These are phyloP conservation scores for Sisymbrium irio DNA, from an alignment of 345 rosid genomes.

Conservation along the genomic window DNA sequence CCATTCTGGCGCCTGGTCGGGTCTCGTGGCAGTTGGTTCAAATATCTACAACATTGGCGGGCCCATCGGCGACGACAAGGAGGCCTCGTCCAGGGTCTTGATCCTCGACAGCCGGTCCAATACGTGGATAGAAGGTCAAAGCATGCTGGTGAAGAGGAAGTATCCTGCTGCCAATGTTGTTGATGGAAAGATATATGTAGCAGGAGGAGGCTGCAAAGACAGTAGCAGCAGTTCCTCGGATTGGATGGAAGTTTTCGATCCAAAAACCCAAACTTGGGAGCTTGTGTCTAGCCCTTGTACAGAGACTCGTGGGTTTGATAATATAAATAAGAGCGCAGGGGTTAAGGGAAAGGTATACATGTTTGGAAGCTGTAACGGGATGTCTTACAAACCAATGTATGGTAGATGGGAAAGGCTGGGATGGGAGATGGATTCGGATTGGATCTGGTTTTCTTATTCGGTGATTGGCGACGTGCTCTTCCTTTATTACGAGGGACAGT, in stretches of 20 bases:
- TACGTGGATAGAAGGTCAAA: slow-evolving; percentile 51
- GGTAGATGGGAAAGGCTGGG: slow-evolving; percentile 51
- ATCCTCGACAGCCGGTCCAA: slow-evolving; percentile 57
- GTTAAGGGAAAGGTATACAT: not conserved
- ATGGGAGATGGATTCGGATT: slow-evolving; percentile 56
- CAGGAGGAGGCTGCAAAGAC: not conserved
- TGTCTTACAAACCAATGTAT: slow-evolving; percentile 1
- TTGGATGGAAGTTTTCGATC: slow-evolving; percentile 19
- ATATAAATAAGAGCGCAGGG: not conserved
- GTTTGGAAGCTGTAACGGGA: not conserved
- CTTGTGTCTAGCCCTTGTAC: not conserved
- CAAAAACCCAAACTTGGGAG: slow-evolving; percentile 9
- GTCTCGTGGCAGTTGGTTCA: slow-evolving; percentile 27
- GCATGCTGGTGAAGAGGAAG: slow-evolving; percentile 49
- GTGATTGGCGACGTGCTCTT: slow-evolving; percentile 57
- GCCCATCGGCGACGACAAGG: not conserved
- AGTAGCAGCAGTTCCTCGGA: not conserved
- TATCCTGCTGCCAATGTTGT: slow-evolving; percentile 53
- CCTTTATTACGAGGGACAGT: slow-evolving; percentile 54
- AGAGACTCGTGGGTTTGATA: not conserved
- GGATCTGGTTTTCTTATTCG: slow-evolving; percentile 34
- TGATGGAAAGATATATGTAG: slow-evolving; percentile 53
- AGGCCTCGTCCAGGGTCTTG: slow-evolving; percentile 51
- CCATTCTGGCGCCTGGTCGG: slow-evolving; percentile 14
- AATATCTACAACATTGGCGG: slow-evolving; percentile 51